These are phyloP conservation scores for Scutellaria barbata DNA, from an alignment of 257 asterid species.

Conservation along the genomic window DNA sequence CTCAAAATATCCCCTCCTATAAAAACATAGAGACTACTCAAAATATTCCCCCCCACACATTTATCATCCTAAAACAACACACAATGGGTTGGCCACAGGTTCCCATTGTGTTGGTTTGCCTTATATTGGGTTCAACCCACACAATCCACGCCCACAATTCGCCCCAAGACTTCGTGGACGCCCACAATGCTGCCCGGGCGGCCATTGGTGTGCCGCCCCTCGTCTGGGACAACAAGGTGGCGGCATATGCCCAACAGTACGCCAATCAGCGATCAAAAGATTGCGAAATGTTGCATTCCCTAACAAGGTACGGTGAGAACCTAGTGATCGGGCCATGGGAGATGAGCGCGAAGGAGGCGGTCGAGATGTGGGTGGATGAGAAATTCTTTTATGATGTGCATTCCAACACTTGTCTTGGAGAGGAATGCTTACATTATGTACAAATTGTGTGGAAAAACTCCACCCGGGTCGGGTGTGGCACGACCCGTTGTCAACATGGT, in stretches of 20 bases:
- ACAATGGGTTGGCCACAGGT: constrained; percentile 24
- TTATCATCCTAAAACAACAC: constrained; percentile 4
- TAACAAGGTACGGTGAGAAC: constrained; percentile 60
- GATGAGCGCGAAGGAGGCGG: constrained; percentile 41
- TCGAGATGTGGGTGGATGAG: constrained; percentile 50
- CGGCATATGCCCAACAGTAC: constrained; percentile 45
- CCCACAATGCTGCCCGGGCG: constrained; percentile 48
- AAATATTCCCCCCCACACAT: not conserved
- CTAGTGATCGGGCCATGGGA: constrained; percentile 45
- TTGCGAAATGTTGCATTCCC: constrained; percentile 47
- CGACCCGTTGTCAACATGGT: constrained; percentile 43
- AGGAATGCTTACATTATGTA: constrained; percentile 53
- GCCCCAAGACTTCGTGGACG: constrained; percentile 38
- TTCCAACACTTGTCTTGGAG: constrained; percentile 36
- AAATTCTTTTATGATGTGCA: constrained; percentile 34
- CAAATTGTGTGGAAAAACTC: constrained; percentile 59
- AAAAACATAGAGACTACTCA: not conserved
- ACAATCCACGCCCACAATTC: constrained; percentile 36
- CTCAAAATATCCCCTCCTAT: not conserved
- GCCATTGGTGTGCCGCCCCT: constrained; percentile 46
- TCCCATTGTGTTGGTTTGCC: constrained; percentile 28
- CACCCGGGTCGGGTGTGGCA: constrained; percentile 45
- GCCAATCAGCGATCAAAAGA: constrained; percentile 41
- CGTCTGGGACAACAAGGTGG: constrained; percentile 46
- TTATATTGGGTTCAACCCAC: not conserved